Percentiles rank a stretch among this genome's conserved stretches.
phyloP scores from a whole-genome alignment of 768 basidiomycete genomes.

The Collybia mongolica region DNA sequence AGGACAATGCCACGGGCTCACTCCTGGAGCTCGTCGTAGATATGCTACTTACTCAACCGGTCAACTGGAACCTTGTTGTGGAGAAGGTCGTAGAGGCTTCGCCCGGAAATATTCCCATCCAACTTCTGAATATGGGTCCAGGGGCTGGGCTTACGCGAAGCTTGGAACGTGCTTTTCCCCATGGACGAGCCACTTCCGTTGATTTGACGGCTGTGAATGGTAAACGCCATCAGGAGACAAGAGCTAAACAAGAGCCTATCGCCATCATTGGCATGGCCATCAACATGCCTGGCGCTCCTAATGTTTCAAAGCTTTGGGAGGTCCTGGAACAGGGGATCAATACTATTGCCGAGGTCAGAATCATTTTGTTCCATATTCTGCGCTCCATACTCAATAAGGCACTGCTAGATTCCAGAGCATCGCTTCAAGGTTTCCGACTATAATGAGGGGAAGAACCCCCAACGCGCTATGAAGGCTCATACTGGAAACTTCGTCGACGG shows the following conservation, averaged over 20 bases:
- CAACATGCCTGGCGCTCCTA: slow-evolving; percentile 53
- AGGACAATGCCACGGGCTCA: slow-evolving; percentile 18
- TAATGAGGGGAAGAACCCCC: slow-evolving; percentile 23
- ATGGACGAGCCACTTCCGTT: slow-evolving; percentile 11
- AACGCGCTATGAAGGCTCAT: slow-evolving; percentile 46
- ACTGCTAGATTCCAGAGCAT: slow-evolving; percentile 54
- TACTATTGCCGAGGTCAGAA: slow-evolving; percentile 53
- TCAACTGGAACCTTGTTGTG: slow-evolving; percentile 50
- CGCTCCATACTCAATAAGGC: slow-evolving; percentile 3
- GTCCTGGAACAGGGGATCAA: slow-evolving; percentile 55
- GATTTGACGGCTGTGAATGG: slow-evolving; percentile 18
- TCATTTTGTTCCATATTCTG: background rate
- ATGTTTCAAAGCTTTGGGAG: slow-evolving; percentile 52
- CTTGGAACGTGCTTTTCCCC: slow-evolving; percentile 33
- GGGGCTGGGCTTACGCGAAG: slow-evolving; percentile 37
- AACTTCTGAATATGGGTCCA: slow-evolving; percentile 50
- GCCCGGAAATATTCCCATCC: slow-evolving; percentile 22
- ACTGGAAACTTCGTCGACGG: slow-evolving; percentile 65
- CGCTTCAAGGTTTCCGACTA: slow-evolving; percentile 53
- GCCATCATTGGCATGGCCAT: slow-evolving; percentile 76
- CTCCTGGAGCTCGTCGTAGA: slow-evolving; percentile 45
- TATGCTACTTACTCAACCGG: slow-evolving; percentile 49
- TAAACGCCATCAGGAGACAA: slow-evolving; percentile 1
- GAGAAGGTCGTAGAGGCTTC: slow-evolving; percentile 22
- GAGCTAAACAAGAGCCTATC: slow-evolving; percentile 46